A percentile compares a stretch with the other conserved stretches of the same genome.
Evolutionary conservation across 2,329 filamentous ascomycete species (phyloP).

Genomic region (Blastomyces parvus): DNA sequence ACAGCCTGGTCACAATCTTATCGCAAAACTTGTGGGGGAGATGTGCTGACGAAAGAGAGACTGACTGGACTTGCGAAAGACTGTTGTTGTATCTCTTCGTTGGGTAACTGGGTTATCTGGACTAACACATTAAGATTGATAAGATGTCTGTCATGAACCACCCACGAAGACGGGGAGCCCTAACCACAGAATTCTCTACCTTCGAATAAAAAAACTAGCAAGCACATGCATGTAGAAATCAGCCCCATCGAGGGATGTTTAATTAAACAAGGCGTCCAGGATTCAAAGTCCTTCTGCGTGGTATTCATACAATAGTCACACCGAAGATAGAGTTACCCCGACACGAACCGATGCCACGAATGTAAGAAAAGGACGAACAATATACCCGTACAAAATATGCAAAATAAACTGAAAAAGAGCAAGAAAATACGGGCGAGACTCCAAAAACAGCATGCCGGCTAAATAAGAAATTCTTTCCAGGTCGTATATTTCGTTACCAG

Average conservation of each 20-base stretch:
- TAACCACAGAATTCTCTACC: background rate
- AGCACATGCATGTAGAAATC: background rate
- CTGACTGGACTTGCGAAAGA: too few species aligned
- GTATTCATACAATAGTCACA: background rate
- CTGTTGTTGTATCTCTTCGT: too few species aligned
- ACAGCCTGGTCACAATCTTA: too few species aligned
- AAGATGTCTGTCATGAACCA: too few species aligned
- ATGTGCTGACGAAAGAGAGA: too few species aligned
- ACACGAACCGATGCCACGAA: background rate
- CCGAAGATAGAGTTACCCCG: background rate
- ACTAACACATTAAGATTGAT: too few species aligned
- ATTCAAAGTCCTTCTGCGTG: background rate
- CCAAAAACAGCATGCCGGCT: slow-evolving; percentile 1
- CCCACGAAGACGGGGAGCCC: too few species aligned
- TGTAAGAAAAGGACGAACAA: background rate
- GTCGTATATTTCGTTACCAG: slow-evolving; percentile 18
- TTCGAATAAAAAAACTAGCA: background rate
- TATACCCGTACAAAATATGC: background rate
- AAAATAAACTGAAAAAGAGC: background rate
- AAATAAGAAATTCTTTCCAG: background rate
- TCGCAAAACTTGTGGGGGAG: too few species aligned
- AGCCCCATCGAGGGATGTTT: too few species aligned
- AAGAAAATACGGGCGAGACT: background rate
- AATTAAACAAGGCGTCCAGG: background rate
- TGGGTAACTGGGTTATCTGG: too few species aligned